phyloP scores from a whole-genome alignment of 208 protist species.

The Wallacemonas rigidus region DNA sequence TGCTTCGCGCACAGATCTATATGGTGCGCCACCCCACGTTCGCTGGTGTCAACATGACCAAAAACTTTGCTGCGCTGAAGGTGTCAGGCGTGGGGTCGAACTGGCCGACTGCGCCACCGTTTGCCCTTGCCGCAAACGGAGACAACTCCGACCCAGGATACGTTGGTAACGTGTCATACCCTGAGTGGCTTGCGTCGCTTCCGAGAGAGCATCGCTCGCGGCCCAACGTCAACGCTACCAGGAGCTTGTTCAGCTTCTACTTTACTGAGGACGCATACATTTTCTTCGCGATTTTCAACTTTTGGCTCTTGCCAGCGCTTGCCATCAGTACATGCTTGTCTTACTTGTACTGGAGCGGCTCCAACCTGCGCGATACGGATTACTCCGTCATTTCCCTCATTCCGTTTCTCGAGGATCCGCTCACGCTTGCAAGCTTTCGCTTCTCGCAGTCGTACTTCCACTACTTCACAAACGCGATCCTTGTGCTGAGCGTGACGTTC shows the following conservation, averaged over 20 bases:
- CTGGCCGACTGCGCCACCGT: no score
- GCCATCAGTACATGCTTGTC: constrained; percentile 57
- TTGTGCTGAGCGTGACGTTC: constrained; percentile 56
- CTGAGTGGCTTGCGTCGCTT: constrained; percentile 35
- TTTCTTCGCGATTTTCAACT: constrained; percentile 61
- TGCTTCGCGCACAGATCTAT: constrained; percentile 69
- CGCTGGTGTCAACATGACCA: constrained; percentile 26
- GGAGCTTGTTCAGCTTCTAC: constrained; percentile 50
- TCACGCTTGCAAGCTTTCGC: constrained; percentile 55
- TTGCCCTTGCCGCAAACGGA: no score
- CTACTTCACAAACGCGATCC: constrained; percentile 44
- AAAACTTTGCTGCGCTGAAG: constrained; percentile 10
- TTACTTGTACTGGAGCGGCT: constrained; percentile 57
- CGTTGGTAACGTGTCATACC: constrained; percentile 27
- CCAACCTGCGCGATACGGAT: constrained; percentile 56
- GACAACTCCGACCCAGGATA: no score
- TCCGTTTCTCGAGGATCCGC: constrained; percentile 68
- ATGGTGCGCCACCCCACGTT: constrained; percentile 43
- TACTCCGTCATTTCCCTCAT: constrained; percentile 55
- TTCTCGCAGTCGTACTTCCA: constrained; percentile 42
- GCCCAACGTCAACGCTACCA: constrained; percentile 45
- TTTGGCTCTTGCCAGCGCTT: constrained; percentile 58
- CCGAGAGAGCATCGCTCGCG: constrained; percentile 22
- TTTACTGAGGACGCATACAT: constrained; percentile 63
- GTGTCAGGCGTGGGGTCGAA: neutral